Conservation (phyloP, 108 stramenopile genomes). For the Cyclostephanos invisitatus region DNA sequence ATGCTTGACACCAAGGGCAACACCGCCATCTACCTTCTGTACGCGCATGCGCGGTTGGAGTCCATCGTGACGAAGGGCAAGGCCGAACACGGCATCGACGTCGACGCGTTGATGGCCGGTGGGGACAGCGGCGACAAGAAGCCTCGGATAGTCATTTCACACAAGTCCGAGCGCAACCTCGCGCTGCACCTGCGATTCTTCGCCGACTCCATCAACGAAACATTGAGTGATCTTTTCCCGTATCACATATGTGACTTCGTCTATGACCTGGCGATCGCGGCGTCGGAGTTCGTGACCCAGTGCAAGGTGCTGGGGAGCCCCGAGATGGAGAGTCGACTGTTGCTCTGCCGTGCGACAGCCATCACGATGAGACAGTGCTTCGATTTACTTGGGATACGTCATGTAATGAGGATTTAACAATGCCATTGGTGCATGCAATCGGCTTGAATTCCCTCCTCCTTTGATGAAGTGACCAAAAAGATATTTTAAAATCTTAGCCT, state of each 20-base stretch:
- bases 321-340: slow-evolving; percentile 91
- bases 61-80: slow-evolving; percentile 94
- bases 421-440: too few relatives aligned
- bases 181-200: slow-evolving; percentile 86
- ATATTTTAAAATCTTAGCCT: too few relatives aligned
- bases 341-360: slow-evolving; percentile 91
- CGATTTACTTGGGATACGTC: slow-evolving; percentile 83
- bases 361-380: slow-evolving; percentile 91
- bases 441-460: too few relatives aligned
- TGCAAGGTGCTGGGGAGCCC: slow-evolving; percentile 89
- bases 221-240: slow-evolving; percentile 86
- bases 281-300: slow-evolving; percentile 95
- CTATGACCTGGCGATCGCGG: slow-evolving; percentile 87
- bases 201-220: slow-evolving; percentile 80
- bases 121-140: slow-evolving; percentile 21
- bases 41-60: slow-evolving; percentile 96
- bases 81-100: slow-evolving; percentile 73
- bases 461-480: too few relatives aligned
- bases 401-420: slow-evolving; percentile 79
- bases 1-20: slow-evolving; percentile 99
- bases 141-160: slow-evolving; percentile 61
- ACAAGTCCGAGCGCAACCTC: slow-evolving; percentile 93
- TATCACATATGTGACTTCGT: slow-evolving; percentile 97
- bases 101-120: slow-evolving; percentile 62
- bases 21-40: slow-evolving; percentile 98